Evolutionary conservation across 1,139 yeast genomes (phyloP).

Genomic region (Barnettozyma hawaiiensis): DNA sequence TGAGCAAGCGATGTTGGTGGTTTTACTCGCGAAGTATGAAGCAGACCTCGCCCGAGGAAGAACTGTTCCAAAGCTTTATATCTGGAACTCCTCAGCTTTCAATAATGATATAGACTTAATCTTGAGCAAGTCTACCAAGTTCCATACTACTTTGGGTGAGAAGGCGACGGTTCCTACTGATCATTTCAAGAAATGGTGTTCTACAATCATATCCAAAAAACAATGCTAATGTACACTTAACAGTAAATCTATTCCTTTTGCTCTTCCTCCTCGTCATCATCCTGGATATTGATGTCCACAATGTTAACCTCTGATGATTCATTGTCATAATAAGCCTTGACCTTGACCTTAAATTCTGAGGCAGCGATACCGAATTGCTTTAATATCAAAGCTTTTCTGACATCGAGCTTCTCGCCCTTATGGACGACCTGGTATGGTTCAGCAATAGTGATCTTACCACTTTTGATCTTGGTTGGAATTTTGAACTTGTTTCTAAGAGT

Average conservation of each 20-base stretch:
- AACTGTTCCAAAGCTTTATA: not conserved
- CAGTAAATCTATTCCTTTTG: slow-evolving; percentile 10
- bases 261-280: no score
- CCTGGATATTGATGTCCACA: slow-evolving; percentile 31
- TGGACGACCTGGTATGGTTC: slow-evolving; percentile 77
- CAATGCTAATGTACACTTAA: slow-evolving; percentile 10
- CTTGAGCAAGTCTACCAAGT: slow-evolving; percentile 6
- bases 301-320: slow-evolving; percentile 35
- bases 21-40: slow-evolving; percentile 29
- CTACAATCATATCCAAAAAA: slow-evolving; percentile 6
- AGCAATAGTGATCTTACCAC: slow-evolving; percentile 76
- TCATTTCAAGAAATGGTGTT: slow-evolving; percentile 2
- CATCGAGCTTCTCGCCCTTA: slow-evolving; percentile 77
- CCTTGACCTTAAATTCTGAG: slow-evolving; percentile 77
- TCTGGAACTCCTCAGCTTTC: slow-evolving; percentile 1
- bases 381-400: slow-evolving; percentile 84
- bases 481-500: slow-evolving; percentile 83
- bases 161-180: not conserved
- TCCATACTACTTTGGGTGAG: slow-evolving; percentile 1
- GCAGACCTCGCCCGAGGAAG: slow-evolving; percentile 14
- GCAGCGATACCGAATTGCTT: slow-evolving; percentile 96
- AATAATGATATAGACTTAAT: slow-evolving; percentile 6
- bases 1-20: slow-evolving; percentile 25
- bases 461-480: slow-evolving; percentile 84
- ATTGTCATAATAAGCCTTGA: slow-evolving; percentile 70